Base-by-base conservation (phyloP, 352 stramenopile species). In the Pythium volutum region DNA sequence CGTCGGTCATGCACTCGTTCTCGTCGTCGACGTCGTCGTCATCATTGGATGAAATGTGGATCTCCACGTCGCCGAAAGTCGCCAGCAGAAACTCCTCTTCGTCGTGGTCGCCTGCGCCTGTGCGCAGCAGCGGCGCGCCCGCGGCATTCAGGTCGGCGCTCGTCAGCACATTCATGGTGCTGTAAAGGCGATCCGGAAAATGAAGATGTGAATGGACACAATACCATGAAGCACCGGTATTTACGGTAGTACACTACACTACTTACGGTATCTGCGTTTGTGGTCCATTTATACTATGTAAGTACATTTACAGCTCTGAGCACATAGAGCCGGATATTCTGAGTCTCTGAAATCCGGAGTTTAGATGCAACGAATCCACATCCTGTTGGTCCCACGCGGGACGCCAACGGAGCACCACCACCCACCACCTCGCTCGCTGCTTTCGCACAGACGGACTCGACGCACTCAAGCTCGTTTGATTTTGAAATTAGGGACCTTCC, bases 81-180 rank as follows among this genome's bases (percentile, higher is more conserved):
- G 73, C 70, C n/a, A 90, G 62, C 31, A 90, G 68, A 16, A 87
- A 83, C 59, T 88, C 78, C 49, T 87, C 76, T 22, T 88, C 75
- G 34, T 87, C 71, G 31, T 71, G 69, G 31, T 71, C 58, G 26
- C 61, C 73, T 12, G 57, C 72, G n/a, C 41, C 62, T 16, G 74
- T 79, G 59, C 75, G 81, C 63, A 90, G 59, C 62, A 84, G 66
- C 62, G 81, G 81, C 63, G 72, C 71, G 38, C 75, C 68, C 51
- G 85, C 70, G 23, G 26, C 59, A 53, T 63, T 83, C 49, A 88
- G 39, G 43, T 88, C 78, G 7, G 55, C 49, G 15, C 31, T 29
- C 16, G 60, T 87, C 43, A 90, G 50, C 41, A 90, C 42, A 57
- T 90, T 87, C 81, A 90, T 83, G 29, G 23, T 56, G 15, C n/a